phyloP scores from a whole-genome alignment of 2,329 filamentous ascomycete species.

The Exophiala mesophila region DNA sequence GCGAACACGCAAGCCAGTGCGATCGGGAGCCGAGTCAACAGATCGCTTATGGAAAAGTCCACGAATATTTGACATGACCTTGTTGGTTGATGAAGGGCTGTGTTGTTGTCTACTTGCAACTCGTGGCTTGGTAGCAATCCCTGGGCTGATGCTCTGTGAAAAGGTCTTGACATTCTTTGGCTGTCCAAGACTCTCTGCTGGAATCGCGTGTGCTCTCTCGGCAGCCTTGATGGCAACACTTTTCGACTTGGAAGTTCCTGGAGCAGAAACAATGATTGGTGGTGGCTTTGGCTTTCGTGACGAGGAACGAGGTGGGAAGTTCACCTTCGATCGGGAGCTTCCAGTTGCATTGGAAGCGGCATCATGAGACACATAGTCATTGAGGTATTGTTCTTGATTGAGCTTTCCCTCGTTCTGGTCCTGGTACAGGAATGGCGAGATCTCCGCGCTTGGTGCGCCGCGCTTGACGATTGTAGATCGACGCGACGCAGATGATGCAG shows the following conservation, averaged over 20 bases:
- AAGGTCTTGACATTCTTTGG: slow-evolving; percentile 19
- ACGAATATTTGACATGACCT: slow-evolving; percentile 26
- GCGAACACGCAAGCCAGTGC: background rate
- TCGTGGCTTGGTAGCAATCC: slow-evolving; percentile 9
- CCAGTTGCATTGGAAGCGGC: background rate
- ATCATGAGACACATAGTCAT: slow-evolving; percentile 3
- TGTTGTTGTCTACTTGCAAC: slow-evolving; percentile 15
- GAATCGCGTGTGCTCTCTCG: slow-evolving; percentile 8
- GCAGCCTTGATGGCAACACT: slow-evolving; percentile 3
- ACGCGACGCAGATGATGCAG: slow-evolving; percentile 7
- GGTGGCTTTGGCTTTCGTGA: slow-evolving; percentile 21
- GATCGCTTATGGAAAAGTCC: slow-evolving; percentile 28
- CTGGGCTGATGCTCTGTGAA: slow-evolving; percentile 14
- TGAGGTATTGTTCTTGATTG: slow-evolving; percentile 11
- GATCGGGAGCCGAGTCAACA: slow-evolving; percentile 10
- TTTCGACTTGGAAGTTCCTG: slow-evolving; percentile 2
- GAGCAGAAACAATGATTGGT: slow-evolving; percentile 18
- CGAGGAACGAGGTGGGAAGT: slow-evolving; percentile 18
- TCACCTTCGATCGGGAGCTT: background rate
- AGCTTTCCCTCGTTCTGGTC: slow-evolving; percentile 11
- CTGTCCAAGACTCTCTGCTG: slow-evolving; percentile 6
- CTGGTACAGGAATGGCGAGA: slow-evolving; percentile 18
- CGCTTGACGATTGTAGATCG: slow-evolving; percentile 15
- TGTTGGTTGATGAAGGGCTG: slow-evolving; percentile 24
- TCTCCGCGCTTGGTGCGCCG: slow-evolving; percentile 13